These are phyloP conservation scores for Wallemia ichthyophaga DNA, from an alignment of 1,284 basidiomycete species.

Conservation along the genomic window DNA sequence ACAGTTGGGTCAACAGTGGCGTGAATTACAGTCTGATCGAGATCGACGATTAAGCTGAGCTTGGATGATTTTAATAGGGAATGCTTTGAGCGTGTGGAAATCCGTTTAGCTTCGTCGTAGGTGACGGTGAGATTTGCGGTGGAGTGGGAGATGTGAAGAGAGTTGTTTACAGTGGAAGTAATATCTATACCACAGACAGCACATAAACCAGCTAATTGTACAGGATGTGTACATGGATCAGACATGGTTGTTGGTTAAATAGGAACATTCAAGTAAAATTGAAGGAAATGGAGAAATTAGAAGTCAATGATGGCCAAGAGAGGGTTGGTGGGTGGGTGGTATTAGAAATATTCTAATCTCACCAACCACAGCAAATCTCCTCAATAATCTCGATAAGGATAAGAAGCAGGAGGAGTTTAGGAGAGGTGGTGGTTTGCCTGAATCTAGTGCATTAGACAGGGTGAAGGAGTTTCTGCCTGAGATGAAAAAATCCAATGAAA, in stretches of 20 bases:
- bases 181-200: conserved; percentile 79
- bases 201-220: conserved; percentile 72
- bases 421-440: neutral
- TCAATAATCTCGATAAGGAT: neutral
- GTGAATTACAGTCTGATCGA: conserved; percentile 95
- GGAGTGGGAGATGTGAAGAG: conserved; percentile 53
- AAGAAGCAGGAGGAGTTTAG: neutral
- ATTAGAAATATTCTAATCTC: neutral
- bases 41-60: conserved; percentile 82
- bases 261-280: too few relatives aligned
- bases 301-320: neutral
- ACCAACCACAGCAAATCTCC: neutral
- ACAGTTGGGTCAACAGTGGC: conserved; percentile 96
- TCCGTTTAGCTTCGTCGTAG: conserved; percentile 55
- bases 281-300: neutral
- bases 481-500: neutral
- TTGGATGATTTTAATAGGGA: conserved; percentile 44
- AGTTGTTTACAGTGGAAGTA: conserved; percentile 48
- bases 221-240: conserved; percentile 75
- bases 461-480: neutral
- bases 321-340: neutral
- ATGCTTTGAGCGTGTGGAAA: conserved; percentile 50
- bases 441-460: neutral
- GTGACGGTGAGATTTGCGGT: conserved; percentile 47
- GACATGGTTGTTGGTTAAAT: conserved; percentile 17